Evolutionary conservation across 305 asterid species (phyloP), one percentile per base, ranked within the genome.

Genomic region (Euphrasia arctica): DNA sequence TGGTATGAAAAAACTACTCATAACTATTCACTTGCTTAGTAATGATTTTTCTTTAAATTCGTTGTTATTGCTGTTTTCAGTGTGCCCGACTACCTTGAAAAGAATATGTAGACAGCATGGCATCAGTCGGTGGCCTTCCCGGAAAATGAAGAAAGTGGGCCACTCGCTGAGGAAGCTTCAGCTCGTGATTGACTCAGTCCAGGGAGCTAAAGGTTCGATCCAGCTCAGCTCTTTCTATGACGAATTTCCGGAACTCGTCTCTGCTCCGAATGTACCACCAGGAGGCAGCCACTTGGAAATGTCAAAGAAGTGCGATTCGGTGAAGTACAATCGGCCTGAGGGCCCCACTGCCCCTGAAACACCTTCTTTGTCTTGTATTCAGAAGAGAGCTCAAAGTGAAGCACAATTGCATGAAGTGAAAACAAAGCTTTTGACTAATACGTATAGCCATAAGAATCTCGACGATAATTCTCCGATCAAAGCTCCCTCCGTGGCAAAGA

Each of bases 51-150:
- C 8, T 2, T 48, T 11, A 9, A 11, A 12, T 48, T 8, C 13
- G 1, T 43, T 55, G 27, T 34, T 18, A 43, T 56, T 56, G 49
- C 45, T 41, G 18, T 61, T 45, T 68, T 43, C 87, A 81, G 87
- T 82, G 69, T 82, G 87, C 66, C 81, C 91, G 32, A 83, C 86
- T 41, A 81, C 90, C 54, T 63, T 83, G 81, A 83, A 81, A 77
- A 77, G 86, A 59, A 84, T 84, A 71, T 84, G 91, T 78, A 73
- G 91, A 66, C 82, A 78, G 61, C 83, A 82, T 10, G 88, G 88
- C 54, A 84, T 84, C 66, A 74, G 69, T 8, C 72, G 85, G 60
- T 84, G 91, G 88, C 91, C 91, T 47, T 84, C 91, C 41, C 54
- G 88, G 52, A 84, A 80, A 75, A 77, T 80, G 74, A 77, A 77